Evolutionary conservation across 2,329 filamentous ascomycete genomes (phyloP).

Genomic region (Venturia carpophila): DNA sequence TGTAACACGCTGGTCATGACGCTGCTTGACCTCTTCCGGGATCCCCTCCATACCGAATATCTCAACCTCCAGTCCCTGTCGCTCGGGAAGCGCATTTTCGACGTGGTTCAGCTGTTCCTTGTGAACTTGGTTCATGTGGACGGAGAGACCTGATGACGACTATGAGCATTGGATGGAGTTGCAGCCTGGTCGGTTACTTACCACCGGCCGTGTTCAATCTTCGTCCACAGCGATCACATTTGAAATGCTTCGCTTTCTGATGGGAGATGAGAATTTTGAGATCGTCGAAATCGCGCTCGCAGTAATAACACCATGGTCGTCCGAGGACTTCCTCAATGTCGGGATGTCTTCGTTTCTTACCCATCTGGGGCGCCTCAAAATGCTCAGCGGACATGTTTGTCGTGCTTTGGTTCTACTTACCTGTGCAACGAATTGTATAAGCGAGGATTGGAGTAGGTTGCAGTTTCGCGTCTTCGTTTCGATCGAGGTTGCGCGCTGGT

Average conservation of each 20-base stretch:
- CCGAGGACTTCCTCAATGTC: slow-evolving; percentile 80
- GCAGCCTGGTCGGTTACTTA: slow-evolving; percentile 37
- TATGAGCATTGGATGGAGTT: slow-evolving; percentile 17
- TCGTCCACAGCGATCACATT: slow-evolving; percentile 84
- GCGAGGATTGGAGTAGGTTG: neutral
- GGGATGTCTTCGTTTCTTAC: slow-evolving; percentile 79
- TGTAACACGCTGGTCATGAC: slow-evolving; percentile 80
- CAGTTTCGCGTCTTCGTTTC: slow-evolving; percentile 1
- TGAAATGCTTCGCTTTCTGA: slow-evolving; percentile 99
- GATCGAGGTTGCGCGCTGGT: neutral
- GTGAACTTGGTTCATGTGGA: slow-evolving; percentile 98
- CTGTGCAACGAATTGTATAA: slow-evolving; percentile 7
- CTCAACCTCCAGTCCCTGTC: slow-evolving; percentile 79
- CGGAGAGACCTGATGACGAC: slow-evolving; percentile 58
- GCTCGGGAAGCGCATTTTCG: slow-evolving; percentile 84
- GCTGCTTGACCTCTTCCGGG: slow-evolving; percentile 72
- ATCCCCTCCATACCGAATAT: slow-evolving; percentile 99
- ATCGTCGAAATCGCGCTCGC: slow-evolving; percentile 98
- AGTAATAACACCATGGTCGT: slow-evolving; percentile 97
- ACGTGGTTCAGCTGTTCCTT: slow-evolving; percentile 83
- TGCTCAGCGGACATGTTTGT: slow-evolving; percentile 9
- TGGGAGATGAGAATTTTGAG: slow-evolving; percentile 93
- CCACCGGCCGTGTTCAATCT: slow-evolving; percentile 91
- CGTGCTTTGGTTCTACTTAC: slow-evolving; percentile 10
- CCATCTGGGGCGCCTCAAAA: slow-evolving; percentile 45